phyloP scores from a whole-genome alignment of 2,329 filamentous ascomycete species.

The Plectosphaerella sp. region DNA sequence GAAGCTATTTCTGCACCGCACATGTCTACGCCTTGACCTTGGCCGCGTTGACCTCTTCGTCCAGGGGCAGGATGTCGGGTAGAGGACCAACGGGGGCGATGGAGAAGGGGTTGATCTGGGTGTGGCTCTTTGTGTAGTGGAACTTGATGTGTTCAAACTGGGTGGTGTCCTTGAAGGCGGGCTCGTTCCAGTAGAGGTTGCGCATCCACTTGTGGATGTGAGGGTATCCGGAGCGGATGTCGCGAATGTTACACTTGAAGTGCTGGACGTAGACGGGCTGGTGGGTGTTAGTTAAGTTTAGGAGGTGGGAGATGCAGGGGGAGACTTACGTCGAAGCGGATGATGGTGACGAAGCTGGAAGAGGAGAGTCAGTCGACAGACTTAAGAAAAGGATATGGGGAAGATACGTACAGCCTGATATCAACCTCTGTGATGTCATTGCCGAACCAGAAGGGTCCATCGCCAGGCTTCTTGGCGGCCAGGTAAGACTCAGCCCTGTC shows the following conservation, averaged over 20 bases:
- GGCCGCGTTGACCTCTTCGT: slow-evolving; percentile 63
- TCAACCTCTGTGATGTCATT: slow-evolving; percentile 75
- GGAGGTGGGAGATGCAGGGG: not conserved
- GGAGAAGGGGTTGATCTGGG: slow-evolving; percentile 60
- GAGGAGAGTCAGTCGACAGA: slow-evolving; percentile 3
- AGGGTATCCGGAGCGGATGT: slow-evolving; percentile 82
- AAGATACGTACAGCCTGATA: slow-evolving; percentile 57
- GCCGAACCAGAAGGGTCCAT: slow-evolving; percentile 72
- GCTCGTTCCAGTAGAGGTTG: slow-evolving; percentile 76
- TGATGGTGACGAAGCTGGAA: slow-evolving; percentile 59
- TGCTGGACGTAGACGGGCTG: slow-evolving; percentile 76
- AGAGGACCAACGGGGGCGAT: slow-evolving; percentile 85
- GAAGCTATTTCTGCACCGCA: not conserved
- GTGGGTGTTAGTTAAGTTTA: not conserved
- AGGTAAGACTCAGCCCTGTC: slow-evolving; percentile 74
- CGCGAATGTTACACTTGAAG: slow-evolving; percentile 82
- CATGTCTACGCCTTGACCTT: not conserved
- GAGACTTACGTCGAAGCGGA: slow-evolving; percentile 59
- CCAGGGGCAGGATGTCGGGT: slow-evolving; percentile 73
- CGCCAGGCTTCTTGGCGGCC: slow-evolving; percentile 22
- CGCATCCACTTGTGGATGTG: slow-evolving; percentile 76
- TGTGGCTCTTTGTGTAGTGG: slow-evolving; percentile 59
- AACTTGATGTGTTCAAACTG: slow-evolving; percentile 95
- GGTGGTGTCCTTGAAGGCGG: slow-evolving; percentile 77
- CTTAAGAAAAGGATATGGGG: not conserved